Conservation (phyloP, 2,329 filamentous ascomycete genomes). For the Xylaria sp. region DNA sequence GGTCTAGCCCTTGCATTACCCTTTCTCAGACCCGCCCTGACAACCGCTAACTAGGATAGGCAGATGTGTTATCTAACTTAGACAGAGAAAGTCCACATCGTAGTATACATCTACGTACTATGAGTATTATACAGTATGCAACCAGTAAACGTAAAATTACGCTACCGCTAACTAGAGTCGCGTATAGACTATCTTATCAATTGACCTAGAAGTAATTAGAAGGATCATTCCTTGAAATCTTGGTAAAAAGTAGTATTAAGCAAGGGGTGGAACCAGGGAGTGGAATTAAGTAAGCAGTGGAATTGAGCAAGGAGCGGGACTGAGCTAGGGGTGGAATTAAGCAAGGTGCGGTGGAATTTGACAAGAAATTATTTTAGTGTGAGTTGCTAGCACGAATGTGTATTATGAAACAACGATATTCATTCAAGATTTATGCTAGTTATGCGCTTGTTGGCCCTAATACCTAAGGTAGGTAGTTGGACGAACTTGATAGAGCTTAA, state of each 20-base stretch:
- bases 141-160: not conserved
- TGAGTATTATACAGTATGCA: not conserved
- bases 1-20: not conserved
- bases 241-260: not conserved
- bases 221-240: not conserved
- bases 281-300: too few species aligned
- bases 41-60: conserved; percentile 2
- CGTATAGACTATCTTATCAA: not conserved
- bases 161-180: not conserved
- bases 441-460: not conserved
- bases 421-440: not conserved
- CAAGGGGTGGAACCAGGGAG: not conserved
- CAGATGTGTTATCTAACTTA: not conserved
- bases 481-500: not conserved
- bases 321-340: too few species aligned
- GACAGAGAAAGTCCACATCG: not conserved
- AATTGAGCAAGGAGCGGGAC: too few species aligned
- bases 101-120: not conserved
- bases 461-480: not conserved
- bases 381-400: not conserved
- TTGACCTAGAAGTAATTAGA: not conserved
- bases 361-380: not conserved
- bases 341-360: not conserved
- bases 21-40: not conserved
- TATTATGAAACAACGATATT: not conserved